These are phyloP conservation scores for Blepharisma stoltei DNA, from an alignment of 73 alveolate species.

Conservation along the genomic window DNA sequence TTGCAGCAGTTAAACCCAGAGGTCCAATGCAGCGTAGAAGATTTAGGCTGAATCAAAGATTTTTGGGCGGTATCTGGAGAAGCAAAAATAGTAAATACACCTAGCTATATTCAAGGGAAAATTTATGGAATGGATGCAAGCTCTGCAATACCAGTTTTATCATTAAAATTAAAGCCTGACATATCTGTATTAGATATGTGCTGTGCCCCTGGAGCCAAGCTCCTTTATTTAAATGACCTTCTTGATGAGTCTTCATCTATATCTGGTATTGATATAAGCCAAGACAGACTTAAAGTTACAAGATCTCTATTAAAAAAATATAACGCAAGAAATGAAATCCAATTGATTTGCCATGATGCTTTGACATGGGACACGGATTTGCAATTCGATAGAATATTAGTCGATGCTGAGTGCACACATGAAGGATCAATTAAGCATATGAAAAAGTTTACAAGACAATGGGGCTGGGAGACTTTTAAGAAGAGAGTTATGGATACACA, in stretches of 20 bases:
- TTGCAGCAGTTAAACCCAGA: not conserved
- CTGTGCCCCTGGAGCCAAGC: conserved; percentile 55
- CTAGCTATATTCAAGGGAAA: conserved; percentile 33
- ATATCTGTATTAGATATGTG: conserved; percentile 38
- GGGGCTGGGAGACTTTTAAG: conserved; percentile 4
- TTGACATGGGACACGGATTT: conserved; percentile 25
- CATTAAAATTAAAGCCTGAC: conserved; percentile 26
- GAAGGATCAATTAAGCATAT: conserved; percentile 50
- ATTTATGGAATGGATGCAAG: conserved; percentile 45
- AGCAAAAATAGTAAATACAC: conserved; percentile 28
- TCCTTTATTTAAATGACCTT: conserved; percentile 39
- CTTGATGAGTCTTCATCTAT: conserved; percentile 19
- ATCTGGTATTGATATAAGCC: conserved; percentile 42
- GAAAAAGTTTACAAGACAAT: conserved; percentile 31
- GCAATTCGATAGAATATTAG: conserved; percentile 44
- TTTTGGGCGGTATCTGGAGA: conserved; percentile 34
- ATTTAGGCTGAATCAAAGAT: conserved; percentile 19
- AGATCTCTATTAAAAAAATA: conserved; percentile 39
- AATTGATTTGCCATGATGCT: conserved; percentile 36
- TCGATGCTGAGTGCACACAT: conserved; percentile 57
- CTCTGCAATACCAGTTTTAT: conserved; percentile 37
- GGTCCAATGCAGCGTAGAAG: conserved; percentile 18
- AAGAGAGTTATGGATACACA: not conserved
- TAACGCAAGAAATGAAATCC: conserved; percentile 29
- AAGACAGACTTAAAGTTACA: conserved; percentile 39